Conservation (phyloP, 2,329 filamentous ascomycete genomes). For the Pseudophaeomoniella oleicola region DNA sequence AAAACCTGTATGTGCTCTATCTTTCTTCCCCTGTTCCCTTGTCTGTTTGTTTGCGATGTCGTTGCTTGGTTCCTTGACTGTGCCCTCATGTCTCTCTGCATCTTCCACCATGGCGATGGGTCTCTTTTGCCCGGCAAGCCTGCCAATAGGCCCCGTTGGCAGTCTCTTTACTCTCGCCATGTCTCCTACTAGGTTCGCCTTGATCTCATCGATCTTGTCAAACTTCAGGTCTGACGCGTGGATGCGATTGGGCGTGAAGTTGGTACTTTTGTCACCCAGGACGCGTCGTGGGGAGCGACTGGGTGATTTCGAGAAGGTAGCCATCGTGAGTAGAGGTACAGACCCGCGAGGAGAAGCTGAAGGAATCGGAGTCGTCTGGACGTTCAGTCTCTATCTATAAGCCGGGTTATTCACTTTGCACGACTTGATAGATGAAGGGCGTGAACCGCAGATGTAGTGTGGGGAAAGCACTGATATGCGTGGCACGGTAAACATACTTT, state of each 20-base stretch:
- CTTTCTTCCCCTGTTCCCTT: neutral
- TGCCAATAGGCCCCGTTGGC: neutral
- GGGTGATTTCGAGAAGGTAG: neutral
- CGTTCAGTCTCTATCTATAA: too few relatives aligned
- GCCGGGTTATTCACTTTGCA: too few relatives aligned
- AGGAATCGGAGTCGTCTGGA: too few relatives aligned
- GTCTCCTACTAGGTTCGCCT: constrained; percentile 1
- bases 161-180: neutral
- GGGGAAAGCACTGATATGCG: too few relatives aligned
- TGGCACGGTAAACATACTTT: too few relatives aligned
- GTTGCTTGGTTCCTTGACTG: constrained; percentile 1
- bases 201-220: neutral
- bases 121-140: constrained; percentile 10
- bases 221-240: constrained; percentile 4
- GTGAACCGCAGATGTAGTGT: too few relatives aligned
- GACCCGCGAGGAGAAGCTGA: too few relatives aligned
- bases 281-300: constrained; percentile 1
- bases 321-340: too few relatives aligned
- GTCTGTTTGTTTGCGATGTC: constrained; percentile 7
- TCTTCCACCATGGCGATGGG: constrained; percentile 8
- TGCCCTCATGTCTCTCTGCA: constrained; percentile 2
- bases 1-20: neutral
- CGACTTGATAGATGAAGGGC: too few relatives aligned
- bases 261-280: constrained; percentile 11
- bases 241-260: constrained; percentile 7